These are phyloP conservation scores for Nepenthes gracilis DNA, from an alignment of 148 eudicot genomes.

Conservation along the genomic window DNA sequence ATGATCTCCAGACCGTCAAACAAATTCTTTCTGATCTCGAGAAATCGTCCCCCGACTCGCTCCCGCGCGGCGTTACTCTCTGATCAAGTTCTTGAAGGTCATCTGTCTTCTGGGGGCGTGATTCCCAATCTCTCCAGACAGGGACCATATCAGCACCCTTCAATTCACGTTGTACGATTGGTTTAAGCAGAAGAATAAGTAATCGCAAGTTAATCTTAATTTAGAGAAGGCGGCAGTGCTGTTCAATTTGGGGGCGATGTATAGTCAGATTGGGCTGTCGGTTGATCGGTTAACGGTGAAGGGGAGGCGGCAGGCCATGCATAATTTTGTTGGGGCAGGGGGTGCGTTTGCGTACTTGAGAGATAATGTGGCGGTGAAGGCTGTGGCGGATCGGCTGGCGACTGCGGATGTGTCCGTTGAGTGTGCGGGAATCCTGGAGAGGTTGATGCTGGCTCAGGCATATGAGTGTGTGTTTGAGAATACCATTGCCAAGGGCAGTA, in stretches of 20 bases:
- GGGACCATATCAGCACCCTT: constrained; percentile 61
- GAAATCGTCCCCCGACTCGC: constrained; percentile 36
- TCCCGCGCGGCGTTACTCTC: constrained; percentile 53
- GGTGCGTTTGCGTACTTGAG: constrained; percentile 81
- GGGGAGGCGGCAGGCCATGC: constrained; percentile 72
- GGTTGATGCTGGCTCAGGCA: not conserved
- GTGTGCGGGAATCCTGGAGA: constrained; percentile 43
- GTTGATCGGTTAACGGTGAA: constrained; percentile 56
- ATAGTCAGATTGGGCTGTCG: constrained; percentile 67
- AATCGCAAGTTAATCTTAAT: constrained; percentile 66
- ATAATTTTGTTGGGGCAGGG: constrained; percentile 57
- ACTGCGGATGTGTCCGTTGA: constrained; percentile 78
- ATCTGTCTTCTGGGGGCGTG: constrained; percentile 70
- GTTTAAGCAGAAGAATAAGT: constrained; percentile 59
- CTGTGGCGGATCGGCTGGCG: constrained; percentile 45
- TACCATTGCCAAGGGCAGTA: not conserved
- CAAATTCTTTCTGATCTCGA: constrained; percentile 50
- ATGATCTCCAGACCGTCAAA: constrained; percentile 87
- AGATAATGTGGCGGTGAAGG: constrained; percentile 69
- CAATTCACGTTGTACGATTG: constrained; percentile 82
- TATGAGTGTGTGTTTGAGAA: constrained; percentile 5
- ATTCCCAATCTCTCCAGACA: constrained; percentile 72
- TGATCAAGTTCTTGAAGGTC: constrained; percentile 55
- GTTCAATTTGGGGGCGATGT: constrained; percentile 88
- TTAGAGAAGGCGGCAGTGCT: constrained; percentile 85